Evolutionary conservation across 2,329 filamentous ascomycete species (phyloP), one percentile per base, ranked within the genome.

Genomic region (Neodidymelliopsis sp.): DNA sequence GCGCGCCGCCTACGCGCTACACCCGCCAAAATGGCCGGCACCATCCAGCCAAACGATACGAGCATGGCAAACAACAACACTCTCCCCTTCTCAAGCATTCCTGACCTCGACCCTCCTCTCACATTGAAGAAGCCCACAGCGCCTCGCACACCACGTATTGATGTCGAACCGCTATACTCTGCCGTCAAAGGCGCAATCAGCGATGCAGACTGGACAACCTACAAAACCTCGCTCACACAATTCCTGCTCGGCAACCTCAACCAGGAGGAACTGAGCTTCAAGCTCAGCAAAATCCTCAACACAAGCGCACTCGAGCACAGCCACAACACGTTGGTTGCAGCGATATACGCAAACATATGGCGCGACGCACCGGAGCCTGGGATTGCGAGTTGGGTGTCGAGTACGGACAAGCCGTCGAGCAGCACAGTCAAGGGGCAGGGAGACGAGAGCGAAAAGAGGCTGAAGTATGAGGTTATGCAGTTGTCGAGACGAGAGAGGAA

Each of bases 341-440:
- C 81, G 16, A 78, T 87, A 37, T 81, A 82, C 54, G 80, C 77
- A 16, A 87, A 87, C 60, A 75, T 80, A 16, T 76, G 74, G 50
- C 79, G 84, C 62, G 84, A 87, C 62, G 74, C 81, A 23, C 84
- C 84, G 1, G 82, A 84, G 43, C 79, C 83, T 49, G 83, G 83
- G 31, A 81, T 86, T 49, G 84, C 84, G 53, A 80, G 77, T 60
- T 87, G 83, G 82, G 84, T 87, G 36, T 81, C 81, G 28, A 83
- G 83, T 24, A 84, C 83, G 54, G 93, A 94, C 54, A 96, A 93
- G 13, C 85, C 84, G 37, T 86, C 47, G 75, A 29, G 81, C 84
- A 40, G 91, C 2, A 88, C 93, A 12, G 88, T 90, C 4, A 84
- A 87, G 60, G 78, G 68, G 24, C 79, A 79, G 15, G 82, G 82